phyloP scores from a whole-genome alignment of 176 grass and related monocot species.

The Aegilops longissima region DNA sequence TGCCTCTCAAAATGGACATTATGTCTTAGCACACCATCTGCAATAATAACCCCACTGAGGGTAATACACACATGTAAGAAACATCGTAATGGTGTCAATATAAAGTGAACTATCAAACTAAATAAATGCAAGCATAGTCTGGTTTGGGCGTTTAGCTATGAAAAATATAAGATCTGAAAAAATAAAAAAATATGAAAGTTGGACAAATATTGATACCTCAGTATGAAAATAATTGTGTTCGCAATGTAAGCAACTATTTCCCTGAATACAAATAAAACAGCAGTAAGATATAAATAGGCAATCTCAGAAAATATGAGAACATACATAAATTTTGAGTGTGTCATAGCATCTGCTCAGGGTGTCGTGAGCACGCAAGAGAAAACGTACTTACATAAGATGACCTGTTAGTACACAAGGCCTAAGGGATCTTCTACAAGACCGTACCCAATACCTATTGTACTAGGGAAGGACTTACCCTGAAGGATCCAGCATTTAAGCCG shows the following conservation, averaged over 20 bases:
- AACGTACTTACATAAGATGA: too few species aligned
- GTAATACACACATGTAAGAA: slow-evolving; percentile 28
- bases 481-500: background rate
- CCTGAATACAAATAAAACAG: slow-evolving; percentile 55
- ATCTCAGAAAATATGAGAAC: background rate
- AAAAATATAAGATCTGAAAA: background rate
- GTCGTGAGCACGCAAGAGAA: too few species aligned
- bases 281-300: slow-evolving; percentile 15
- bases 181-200: background rate
- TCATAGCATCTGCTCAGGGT: too few species aligned
- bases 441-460: background rate
- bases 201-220: slow-evolving; percentile 55
- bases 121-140: background rate
- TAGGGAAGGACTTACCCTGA: background rate
- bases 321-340: background rate
- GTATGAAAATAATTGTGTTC: slow-evolving; percentile 92
- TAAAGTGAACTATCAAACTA: background rate
- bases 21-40: slow-evolving; percentile 78
- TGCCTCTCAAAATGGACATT: slow-evolving; percentile 79
- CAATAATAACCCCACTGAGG: slow-evolving; percentile 91
- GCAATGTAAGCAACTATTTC: slow-evolving; percentile 96
- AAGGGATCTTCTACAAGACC: background rate
- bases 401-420: background rate
- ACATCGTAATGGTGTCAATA: background rate
- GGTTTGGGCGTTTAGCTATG: background rate